Base-by-base conservation (phyloP, 208 protist species). In the Willaertia magna region DNA sequence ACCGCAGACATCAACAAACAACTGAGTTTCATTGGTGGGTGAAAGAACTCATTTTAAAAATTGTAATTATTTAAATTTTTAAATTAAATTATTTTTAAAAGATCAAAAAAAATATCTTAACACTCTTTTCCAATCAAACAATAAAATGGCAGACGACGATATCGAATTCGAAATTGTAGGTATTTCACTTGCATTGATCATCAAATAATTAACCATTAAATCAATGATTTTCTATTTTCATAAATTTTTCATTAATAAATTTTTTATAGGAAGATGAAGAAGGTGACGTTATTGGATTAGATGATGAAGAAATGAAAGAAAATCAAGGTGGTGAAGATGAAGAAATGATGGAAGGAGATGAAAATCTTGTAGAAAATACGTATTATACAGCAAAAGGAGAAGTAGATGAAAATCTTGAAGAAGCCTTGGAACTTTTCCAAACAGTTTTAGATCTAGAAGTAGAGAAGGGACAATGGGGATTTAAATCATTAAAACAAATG, bases 361-460 rank as follows among this genome's bases (percentile, higher is more conserved):
- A 30, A 74, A 40, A 84, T 1, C 4, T 61, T 20, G 47, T 67
- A 3, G 30, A 55, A 67, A 84, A 84, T 20, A 67, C 46, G 11
- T 84, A 67, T 39, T 84, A 84, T 26, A 34, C 26, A 16, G 79
- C 79, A 0, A 59, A 84, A 39, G 79, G 49, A 18, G 7, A 26
- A 67, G 30, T 67, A 6, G 49, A 84, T 11, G 49, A 59, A 18
- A 42, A 84, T 74, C 4, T 55, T 0, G 79, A 84, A 11, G 79
- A 84, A 67, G 79, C 79, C 2, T 4, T 67, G 2, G 79, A 84
- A 84, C 39, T 55, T 43, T 84, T 84, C n/a, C 14, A 84, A 74
- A n/a, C 39, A 20, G 79, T 84, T 0, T 6, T 84, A 11, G 79
- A 84, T 16, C 11, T 84, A 14, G 79, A 84, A 67, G 79, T 74